Conservation (phyloP, 108 stramenopile species). For the Chaetoceros tenuissimus region DNA sequence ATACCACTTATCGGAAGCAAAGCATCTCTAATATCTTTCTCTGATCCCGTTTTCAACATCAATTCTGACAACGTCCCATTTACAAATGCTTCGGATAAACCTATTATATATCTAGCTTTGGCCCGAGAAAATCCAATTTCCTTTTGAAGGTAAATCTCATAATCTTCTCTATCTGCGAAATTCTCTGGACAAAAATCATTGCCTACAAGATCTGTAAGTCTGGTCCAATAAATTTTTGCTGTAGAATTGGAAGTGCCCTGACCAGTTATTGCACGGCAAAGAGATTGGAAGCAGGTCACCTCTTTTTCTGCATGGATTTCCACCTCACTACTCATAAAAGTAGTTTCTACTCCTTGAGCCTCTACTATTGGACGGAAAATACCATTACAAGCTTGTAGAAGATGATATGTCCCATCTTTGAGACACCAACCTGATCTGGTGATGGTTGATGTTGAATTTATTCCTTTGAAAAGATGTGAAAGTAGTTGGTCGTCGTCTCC, state of each 20-base stretch:
- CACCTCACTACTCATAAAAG: neutral
- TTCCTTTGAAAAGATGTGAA: too few species aligned
- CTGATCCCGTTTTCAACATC: constrained; percentile 8
- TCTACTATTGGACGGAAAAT: neutral
- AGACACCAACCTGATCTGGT: constrained; percentile 3
- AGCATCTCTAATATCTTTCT: constrained; percentile 15
- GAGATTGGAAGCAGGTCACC: constrained; percentile 32
- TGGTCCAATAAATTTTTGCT: constrained; percentile 27
- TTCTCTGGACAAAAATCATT: constrained; percentile 16
- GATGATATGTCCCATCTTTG: constrained; percentile 1
- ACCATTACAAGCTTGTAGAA: neutral
- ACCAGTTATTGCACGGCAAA: constrained; percentile 44
- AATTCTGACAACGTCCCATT: constrained; percentile 23
- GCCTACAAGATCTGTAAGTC: constrained; percentile 13
- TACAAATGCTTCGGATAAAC: constrained; percentile 23
- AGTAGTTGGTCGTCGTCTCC: too few species aligned
- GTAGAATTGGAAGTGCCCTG: constrained; percentile 39
- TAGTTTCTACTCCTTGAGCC: neutral
- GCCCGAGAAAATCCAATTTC: constrained; percentile 27
- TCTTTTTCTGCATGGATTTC: constrained; percentile 6
- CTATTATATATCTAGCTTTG: constrained; percentile 37
- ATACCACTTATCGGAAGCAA: constrained; percentile 44
- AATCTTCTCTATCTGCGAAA: constrained; percentile 14
- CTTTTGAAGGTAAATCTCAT: constrained; percentile 21
- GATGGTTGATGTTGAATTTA: neutral